Evolutionary conservation across 768 basidiomycete species (phyloP).

Genomic region (Suillus lakei): DNA sequence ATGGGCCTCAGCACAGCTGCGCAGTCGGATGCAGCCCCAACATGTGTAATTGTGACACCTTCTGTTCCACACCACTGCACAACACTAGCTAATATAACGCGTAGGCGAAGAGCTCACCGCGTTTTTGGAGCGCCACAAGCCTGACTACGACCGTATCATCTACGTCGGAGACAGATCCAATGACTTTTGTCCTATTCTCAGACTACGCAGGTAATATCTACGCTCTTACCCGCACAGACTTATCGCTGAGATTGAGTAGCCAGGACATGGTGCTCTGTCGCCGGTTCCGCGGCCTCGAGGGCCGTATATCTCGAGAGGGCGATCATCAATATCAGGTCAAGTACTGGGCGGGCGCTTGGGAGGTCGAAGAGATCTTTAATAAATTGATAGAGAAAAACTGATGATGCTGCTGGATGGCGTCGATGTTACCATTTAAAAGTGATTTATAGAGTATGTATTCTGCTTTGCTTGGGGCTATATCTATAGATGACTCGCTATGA

Average conservation of each 20-base stretch:
- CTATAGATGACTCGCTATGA: neutral
- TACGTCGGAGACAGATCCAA: slow-evolving; percentile 96
- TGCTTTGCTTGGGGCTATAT: neutral
- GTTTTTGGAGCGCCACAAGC: slow-evolving; percentile 67
- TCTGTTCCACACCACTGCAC: neutral
- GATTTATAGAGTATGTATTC: neutral
- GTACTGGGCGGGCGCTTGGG: slow-evolving; percentile 96
- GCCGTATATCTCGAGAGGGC: slow-evolving; percentile 77
- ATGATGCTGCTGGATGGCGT: slow-evolving; percentile 4
- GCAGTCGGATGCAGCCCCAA: slow-evolving; percentile 89
- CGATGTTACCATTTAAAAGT: neutral
- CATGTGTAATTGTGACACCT: slow-evolving; percentile 87
- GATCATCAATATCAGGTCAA: slow-evolving; percentile 76
- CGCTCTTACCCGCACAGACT: slow-evolving; percentile 9
- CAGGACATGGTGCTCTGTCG: slow-evolving; percentile 87
- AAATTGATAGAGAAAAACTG: slow-evolving; percentile 4
- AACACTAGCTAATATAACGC: neutral
- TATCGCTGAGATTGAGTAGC: slow-evolving; percentile 42
- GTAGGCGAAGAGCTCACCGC: slow-evolving; percentile 91
- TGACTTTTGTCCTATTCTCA: slow-evolving; percentile 92
- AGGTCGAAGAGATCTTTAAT: slow-evolving; percentile 84
- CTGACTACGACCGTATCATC: slow-evolving; percentile 74
- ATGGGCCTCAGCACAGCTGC: slow-evolving; percentile 82
- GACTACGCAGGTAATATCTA: slow-evolving; percentile 67
- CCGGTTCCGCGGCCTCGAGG: slow-evolving; percentile 75